Evolutionary conservation across 768 basidiomycete species (phyloP).

Genomic region (Trametes cingulata): DNA sequence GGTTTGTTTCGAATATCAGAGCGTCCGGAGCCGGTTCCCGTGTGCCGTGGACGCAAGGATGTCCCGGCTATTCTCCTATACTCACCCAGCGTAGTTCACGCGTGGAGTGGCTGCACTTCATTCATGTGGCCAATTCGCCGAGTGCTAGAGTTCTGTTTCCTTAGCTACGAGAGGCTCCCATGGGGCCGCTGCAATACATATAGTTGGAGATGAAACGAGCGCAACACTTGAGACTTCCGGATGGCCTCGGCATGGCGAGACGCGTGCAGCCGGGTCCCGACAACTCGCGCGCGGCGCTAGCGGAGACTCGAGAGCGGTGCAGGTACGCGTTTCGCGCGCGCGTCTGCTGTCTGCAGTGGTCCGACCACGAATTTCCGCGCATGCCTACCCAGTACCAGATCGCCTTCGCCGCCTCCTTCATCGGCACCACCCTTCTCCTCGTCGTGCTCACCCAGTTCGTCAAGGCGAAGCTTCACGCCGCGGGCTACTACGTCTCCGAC

Average conservation of each 20-base stretch:
- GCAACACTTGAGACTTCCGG: background rate
- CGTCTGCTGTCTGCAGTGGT: slow-evolving; percentile 3
- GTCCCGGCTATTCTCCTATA: background rate
- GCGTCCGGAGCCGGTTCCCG: background rate
- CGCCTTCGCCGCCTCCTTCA: slow-evolving; percentile 55
- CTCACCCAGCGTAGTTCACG: no score
- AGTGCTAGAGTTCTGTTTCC: background rate
- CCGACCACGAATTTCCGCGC: background rate
- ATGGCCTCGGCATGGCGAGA: slow-evolving; percentile 10
- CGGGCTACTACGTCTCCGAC: slow-evolving; percentile 57
- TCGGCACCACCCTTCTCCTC: slow-evolving; percentile 49
- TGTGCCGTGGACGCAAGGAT: background rate
- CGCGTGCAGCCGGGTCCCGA: background rate
- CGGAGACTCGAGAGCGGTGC: background rate
- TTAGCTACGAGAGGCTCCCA: background rate
- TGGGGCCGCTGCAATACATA: background rate
- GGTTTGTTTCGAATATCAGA: background rate
- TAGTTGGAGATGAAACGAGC: background rate
- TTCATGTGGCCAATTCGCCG: background rate
- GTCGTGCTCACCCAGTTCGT: slow-evolving; percentile 45
- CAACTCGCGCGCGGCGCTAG: no score
- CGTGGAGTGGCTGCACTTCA: background rate
- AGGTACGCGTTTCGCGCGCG: background rate
- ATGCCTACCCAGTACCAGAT: slow-evolving; percentile 42
- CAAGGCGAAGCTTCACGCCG: slow-evolving; percentile 44